Evolutionary conservation across 768 basidiomycete genomes (phyloP).

Genomic region (Boletus sensibilis): DNA sequence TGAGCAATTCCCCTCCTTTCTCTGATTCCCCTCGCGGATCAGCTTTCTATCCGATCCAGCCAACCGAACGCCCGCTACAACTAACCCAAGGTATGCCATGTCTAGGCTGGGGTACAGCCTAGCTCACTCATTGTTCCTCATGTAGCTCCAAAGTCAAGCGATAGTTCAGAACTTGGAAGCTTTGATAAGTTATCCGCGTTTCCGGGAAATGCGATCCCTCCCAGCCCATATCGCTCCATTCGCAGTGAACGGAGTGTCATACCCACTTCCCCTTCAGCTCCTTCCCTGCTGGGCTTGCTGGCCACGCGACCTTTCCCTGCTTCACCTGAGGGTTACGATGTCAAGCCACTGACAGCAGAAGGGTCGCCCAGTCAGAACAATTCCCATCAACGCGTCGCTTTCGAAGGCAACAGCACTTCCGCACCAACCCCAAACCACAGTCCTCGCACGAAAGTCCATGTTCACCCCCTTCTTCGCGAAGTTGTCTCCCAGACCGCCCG

Average conservation of each 20-base stretch:
- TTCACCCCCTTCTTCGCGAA: slow-evolving; percentile 22
- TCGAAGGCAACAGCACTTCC: slow-evolving; percentile 43
- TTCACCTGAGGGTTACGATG: slow-evolving; percentile 13
- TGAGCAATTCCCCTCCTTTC: slow-evolving; percentile 19
- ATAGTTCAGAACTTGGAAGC: slow-evolving; percentile 34
- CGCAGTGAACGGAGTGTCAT: slow-evolving; percentile 35
- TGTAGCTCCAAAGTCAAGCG: slow-evolving; percentile 8
- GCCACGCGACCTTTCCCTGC: slow-evolving; percentile 20
- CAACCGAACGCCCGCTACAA: not conserved
- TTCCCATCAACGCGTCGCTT: slow-evolving; percentile 52
- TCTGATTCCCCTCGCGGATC: slow-evolving; percentile 21
- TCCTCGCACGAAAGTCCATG: slow-evolving; percentile 35
- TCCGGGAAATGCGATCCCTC: slow-evolving; percentile 36
- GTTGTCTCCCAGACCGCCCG: not conserved
- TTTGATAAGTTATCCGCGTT: slow-evolving; percentile 48
- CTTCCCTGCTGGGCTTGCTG: slow-evolving; percentile 36
- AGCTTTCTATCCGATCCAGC: slow-evolving; percentile 5
- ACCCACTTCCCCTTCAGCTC: slow-evolving; percentile 43
- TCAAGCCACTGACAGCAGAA: slow-evolving; percentile 34
- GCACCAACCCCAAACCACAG: slow-evolving; percentile 34
- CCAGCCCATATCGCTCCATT: slow-evolving; percentile 34
- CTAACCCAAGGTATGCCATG: slow-evolving; percentile 12
- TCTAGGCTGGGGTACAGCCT: not conserved
- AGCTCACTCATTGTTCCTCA: not conserved
- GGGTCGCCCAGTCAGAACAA: slow-evolving; percentile 42